Conservation (phyloP, 805 yeast species). For the Candida dendrica region DNA sequence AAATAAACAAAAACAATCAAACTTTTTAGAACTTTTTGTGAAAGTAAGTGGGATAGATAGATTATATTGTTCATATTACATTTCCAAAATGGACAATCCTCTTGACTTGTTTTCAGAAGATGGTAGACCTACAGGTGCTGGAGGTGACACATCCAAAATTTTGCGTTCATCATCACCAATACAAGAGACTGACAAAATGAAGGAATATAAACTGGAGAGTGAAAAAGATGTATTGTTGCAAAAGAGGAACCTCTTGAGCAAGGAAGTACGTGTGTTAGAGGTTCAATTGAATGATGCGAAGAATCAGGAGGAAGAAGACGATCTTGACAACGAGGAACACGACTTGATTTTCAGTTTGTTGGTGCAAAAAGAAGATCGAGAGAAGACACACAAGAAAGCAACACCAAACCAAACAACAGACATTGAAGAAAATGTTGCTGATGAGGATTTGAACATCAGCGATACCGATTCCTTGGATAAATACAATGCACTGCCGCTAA, state of each 20-base stretch:
- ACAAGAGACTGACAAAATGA: slow-evolving; percentile 5
- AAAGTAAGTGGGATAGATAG: no score
- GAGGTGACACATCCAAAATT: neutral
- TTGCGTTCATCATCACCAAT: slow-evolving; percentile 12
- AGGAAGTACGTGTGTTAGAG: slow-evolving; percentile 14
- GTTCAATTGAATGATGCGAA: slow-evolving; percentile 14
- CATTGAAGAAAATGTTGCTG: slow-evolving; percentile 3
- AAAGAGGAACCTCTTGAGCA: slow-evolving; percentile 5
- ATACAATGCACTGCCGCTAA: slow-evolving; percentile 14
- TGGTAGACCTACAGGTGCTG: slow-evolving; percentile 1
- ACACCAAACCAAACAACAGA: slow-evolving; percentile 1
- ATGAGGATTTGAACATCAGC: slow-evolving; percentile 5
- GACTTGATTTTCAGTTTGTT: slow-evolving; percentile 6
- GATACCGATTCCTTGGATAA: neutral
- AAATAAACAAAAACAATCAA: no score
- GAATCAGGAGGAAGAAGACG: slow-evolving; percentile 5
- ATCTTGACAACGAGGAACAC: slow-evolving; percentile 7
- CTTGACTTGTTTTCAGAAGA: slow-evolving; percentile 12
- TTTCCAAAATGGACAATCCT: slow-evolving; percentile 1
- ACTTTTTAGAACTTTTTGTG: no score
- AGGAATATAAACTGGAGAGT: slow-evolving; percentile 7
- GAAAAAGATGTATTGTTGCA: slow-evolving; percentile 7
- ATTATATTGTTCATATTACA: no score
- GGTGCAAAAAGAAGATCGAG: slow-evolving; percentile 2
- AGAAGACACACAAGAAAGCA: slow-evolving; percentile 1